Conservation (phyloP, 345 rosid genomes). For the Geranium brycei region DNA sequence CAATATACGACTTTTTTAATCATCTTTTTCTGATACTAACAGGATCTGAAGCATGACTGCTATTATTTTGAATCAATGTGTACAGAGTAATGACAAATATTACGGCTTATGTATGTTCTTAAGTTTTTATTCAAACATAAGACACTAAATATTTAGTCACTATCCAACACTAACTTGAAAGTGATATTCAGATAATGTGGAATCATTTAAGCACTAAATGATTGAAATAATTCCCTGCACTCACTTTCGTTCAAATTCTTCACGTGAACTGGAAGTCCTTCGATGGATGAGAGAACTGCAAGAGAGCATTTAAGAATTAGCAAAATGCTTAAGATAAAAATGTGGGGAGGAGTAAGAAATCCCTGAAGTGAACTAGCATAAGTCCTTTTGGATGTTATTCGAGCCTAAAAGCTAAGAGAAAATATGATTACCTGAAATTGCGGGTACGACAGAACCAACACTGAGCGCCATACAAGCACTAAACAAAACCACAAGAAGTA, state of each 20-base stretch:
- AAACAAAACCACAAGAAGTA: constrained; percentile 63
- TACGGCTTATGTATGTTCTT: no score
- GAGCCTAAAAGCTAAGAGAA: constrained; percentile 6
- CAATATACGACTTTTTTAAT: no score
- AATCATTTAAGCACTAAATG: not conserved
- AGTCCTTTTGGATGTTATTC: no score
- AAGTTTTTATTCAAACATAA: no score
- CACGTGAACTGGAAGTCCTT: constrained; percentile 47
- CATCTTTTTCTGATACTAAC: no score
- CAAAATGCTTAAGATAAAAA: constrained; percentile 2
- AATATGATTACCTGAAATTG: constrained; percentile 50
- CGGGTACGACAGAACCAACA: constrained; percentile 72
- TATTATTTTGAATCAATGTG: not conserved
- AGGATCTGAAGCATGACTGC: not conserved
- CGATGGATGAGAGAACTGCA: constrained; percentile 76
- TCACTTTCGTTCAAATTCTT: constrained; percentile 42
- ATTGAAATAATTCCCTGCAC: constrained; percentile 10
- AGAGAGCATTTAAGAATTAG: constrained; percentile 15
- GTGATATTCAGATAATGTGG: not conserved
- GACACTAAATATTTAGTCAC: no score
- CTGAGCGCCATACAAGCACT: constrained; percentile 51
- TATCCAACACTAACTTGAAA: not conserved
- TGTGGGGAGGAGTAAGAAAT: not conserved
- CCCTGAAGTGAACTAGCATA: not conserved
- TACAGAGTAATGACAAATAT: no score